Evolutionary conservation across 2,329 filamentous ascomycete genomes (phyloP).

Genomic region (Aureobasidium pullulans): DNA sequence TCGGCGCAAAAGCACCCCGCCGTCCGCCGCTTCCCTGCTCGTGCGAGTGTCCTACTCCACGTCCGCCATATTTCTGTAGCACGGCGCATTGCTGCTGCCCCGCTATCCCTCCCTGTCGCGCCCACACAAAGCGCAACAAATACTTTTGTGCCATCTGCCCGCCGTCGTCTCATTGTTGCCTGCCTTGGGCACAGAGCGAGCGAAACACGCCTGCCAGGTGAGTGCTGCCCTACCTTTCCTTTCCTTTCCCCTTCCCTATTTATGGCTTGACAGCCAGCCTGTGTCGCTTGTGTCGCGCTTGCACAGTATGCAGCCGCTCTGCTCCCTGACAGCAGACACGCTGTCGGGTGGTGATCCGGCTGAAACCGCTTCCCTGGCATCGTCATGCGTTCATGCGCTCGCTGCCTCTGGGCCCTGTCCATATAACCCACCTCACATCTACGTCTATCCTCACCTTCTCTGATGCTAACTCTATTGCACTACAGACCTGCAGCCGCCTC

Average conservation of each 20-base stretch:
- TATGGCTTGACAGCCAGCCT: not conserved
- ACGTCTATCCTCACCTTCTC: not conserved
- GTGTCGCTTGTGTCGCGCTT: slow-evolving; percentile 4
- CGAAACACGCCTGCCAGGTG: slow-evolving; percentile 1
- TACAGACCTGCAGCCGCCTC: not conserved
- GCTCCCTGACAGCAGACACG: slow-evolving; percentile 8
- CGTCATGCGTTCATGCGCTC: slow-evolving; percentile 12
- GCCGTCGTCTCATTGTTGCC: not conserved
- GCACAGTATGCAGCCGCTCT: slow-evolving; percentile 5
- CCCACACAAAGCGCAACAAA: not conserved
- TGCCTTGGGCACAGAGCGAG: not conserved
- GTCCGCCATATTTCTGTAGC: slow-evolving; percentile 4
- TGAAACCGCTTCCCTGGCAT: not conserved
- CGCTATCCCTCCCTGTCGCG: not conserved
- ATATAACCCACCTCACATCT: not conserved
- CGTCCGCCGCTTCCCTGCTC: slow-evolving; percentile 12
- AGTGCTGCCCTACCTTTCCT: not conserved
- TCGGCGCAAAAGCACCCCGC: slow-evolving; percentile 12
- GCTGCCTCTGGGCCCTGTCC: not conserved
- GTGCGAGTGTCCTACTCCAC: slow-evolving; percentile 7
- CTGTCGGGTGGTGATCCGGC: not conserved
- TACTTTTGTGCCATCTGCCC: not conserved
- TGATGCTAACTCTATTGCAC: not conserved
- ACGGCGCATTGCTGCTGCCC: slow-evolving; percentile 11
- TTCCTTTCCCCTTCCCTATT: not conserved